Evolutionary conservation across 306 rosid species (phyloP).

Genomic region (Mimosa bimucronata): DNA sequence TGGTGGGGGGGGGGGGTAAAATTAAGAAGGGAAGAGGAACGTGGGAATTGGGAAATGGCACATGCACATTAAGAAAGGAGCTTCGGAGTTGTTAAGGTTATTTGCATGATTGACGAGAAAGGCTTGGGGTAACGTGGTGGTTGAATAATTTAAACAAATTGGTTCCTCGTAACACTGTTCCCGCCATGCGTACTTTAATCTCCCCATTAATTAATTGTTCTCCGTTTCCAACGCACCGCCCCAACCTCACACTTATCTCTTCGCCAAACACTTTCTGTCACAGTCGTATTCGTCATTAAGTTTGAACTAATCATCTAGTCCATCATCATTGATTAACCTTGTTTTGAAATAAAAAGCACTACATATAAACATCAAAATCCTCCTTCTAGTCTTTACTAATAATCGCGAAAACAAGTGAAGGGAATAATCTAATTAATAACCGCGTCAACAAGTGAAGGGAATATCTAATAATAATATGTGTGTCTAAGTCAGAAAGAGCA

Average conservation of each 20-base stretch:
- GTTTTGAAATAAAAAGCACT: too few species aligned
- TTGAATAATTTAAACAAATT: background rate
- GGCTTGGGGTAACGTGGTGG: background rate
- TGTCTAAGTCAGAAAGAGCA: too few species aligned
- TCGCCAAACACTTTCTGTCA: background rate
- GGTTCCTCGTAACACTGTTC: background rate
- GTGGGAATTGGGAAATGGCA: background rate
- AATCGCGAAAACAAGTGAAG: too few species aligned
- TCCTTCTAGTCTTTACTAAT: too few species aligned
- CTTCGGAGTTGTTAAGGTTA: constrained; percentile 9
- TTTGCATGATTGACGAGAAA: background rate
- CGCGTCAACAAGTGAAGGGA: too few species aligned
- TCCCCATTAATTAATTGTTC: background rate
- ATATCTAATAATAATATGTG: too few species aligned
- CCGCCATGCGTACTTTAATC: background rate
- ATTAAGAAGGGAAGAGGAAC: background rate
- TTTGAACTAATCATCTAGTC: background rate
- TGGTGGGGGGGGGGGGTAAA: too few species aligned
- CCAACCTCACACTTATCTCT: background rate
- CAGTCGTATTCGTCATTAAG: background rate
- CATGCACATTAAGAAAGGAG: background rate
- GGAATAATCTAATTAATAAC: too few species aligned
- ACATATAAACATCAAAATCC: too few species aligned
- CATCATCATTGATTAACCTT: background rate
- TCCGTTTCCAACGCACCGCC: background rate